Evolutionary conservation across 352 stramenopile species (phyloP).

Genomic region (Pelagophyceae sp.): DNA sequence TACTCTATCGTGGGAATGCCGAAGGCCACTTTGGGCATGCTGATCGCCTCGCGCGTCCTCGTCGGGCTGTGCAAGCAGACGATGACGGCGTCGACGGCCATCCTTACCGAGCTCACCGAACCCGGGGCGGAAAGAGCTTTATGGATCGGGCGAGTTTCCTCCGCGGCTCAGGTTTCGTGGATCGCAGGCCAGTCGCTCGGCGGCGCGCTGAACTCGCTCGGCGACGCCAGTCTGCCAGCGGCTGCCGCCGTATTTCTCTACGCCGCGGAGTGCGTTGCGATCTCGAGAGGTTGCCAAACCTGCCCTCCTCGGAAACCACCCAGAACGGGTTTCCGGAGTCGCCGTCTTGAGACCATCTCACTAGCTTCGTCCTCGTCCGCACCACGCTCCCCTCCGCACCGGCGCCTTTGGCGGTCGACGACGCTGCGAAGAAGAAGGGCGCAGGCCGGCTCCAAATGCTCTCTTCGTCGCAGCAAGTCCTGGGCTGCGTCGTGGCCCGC

Average conservation of each 20-base stretch:
- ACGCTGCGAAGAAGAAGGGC: too few relatives aligned
- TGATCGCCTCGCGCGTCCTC: neutral
- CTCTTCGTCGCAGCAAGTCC: neutral
- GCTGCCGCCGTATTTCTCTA: neutral
- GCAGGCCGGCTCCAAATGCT: too few relatives aligned
- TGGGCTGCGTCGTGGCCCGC: neutral
- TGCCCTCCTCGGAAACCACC: neutral
- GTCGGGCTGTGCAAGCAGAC: conserved; percentile 19
- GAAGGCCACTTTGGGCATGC: neutral
- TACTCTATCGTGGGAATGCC: conserved; percentile 3
- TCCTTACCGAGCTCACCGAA: conserved; percentile 3
- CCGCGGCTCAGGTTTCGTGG: conserved; percentile 10
- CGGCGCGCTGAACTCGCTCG: neutral
- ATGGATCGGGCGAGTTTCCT: conserved; percentile 5
- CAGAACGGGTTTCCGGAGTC: neutral
- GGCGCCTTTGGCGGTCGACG: too few relatives aligned
- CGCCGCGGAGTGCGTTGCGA: neutral
- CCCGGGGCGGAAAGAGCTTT: neutral
- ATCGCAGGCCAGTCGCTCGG: conserved; percentile 10
- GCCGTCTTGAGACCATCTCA: neutral
- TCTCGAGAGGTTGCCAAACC: neutral
- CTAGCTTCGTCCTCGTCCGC: neutral
- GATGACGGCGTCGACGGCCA: conserved; percentile 8
- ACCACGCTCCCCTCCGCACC: too few relatives aligned
- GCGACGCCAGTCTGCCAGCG: neutral